Evolutionary conservation across 202 grass and related monocot genomes (phyloP), one percentile per base, ranked within the genome.

Genomic region (Alloteropsis angusta): DNA sequence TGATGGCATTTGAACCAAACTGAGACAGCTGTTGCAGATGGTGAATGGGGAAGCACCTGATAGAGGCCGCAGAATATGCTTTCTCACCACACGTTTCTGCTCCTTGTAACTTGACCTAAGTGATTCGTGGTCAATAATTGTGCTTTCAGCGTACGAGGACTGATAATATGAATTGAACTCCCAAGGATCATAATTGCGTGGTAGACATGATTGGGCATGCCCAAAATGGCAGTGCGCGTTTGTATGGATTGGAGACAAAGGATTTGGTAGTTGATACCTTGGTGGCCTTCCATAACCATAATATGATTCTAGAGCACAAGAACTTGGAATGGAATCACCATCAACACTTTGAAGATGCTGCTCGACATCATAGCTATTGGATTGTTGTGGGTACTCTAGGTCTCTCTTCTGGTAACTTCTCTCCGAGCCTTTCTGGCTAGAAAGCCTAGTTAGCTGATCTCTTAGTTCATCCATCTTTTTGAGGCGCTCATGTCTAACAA

Each of bases 401-500:
- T 62, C 83, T 80, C 74, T 86, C 15, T 54, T 80, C 30, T 70
- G 72, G 39, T 83, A 84, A 8, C 52, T 88, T 81, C 58, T 73
- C 28, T 83, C 85, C 15, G 69, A 63, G 4, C 52, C 30, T 69
- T 78, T 85, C 52, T 79, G 70, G 71, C 71, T 92, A 43, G 79
- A 89, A 61, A 87, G 83, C 65, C 69, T 86, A 66, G 44, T 87
- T 48, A 93, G 79, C 61, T 86, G 82, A 65, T 89, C 82, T 80
- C 89, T 91, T 50, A 96, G 71, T 14, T 79, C 92, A 75, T 91
- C 90, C 79, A 99, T 87, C 90, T 91, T 99, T 71, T 82, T 89
- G 53, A 89, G 63, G 25, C 88, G 88, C 22, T 90, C 90, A 12
- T 60, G 37, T 52, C 25, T 65, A 86, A 84, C 71, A 68, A 77